phyloP scores from a whole-genome alignment of 805 yeast species.

The Nakazawaea wickerhamii region DNA sequence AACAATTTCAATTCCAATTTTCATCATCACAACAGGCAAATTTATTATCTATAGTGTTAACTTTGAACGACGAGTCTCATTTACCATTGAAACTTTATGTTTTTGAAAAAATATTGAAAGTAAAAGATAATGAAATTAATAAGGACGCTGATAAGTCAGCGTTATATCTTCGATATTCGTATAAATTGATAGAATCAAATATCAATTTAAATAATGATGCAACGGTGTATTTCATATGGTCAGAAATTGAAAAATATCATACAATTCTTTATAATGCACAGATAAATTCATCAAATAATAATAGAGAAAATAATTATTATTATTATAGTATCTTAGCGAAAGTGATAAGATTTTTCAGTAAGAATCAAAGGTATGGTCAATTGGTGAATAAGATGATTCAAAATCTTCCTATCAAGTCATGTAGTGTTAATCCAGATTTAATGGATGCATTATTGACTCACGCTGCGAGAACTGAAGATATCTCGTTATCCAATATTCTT shows the following conservation, averaged over 20 bases:
- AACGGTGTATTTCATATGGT: conserved; percentile 24
- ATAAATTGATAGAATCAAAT: conserved; percentile 22
- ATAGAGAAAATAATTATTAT: conserved; percentile 23
- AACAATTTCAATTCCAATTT: conserved; percentile 4
- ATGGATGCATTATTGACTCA: conserved; percentile 27
- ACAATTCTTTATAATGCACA: conserved; percentile 21
- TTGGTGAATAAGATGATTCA: conserved; percentile 22
- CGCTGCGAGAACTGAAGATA: conserved; percentile 22
- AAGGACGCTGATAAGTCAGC: conserved; percentile 16
- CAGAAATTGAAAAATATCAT: conserved; percentile 25
- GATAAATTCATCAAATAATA: conserved; percentile 21
- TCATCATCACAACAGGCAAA: conserved; percentile 1
- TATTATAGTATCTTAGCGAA: conserved; percentile 19
- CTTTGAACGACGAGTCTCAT: conserved; percentile 4
- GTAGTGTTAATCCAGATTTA: conserved; percentile 26
- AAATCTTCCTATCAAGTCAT: conserved; percentile 28
- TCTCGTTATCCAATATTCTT: conserved; percentile 22
- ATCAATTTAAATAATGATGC: conserved; percentile 21
- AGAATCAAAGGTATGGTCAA: conserved; percentile 22
- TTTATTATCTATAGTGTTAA: conserved; percentile 3
- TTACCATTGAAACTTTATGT: conserved; percentile 3
- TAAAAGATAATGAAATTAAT: neutral
- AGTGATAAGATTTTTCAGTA: conserved; percentile 24
- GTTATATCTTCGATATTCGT: conserved; percentile 23
- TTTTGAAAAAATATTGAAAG: conserved; percentile 6